Evolutionary conservation across 495 filamentous ascomycete species (phyloP).

Genomic region (Mycothermus thermophilus): DNA sequence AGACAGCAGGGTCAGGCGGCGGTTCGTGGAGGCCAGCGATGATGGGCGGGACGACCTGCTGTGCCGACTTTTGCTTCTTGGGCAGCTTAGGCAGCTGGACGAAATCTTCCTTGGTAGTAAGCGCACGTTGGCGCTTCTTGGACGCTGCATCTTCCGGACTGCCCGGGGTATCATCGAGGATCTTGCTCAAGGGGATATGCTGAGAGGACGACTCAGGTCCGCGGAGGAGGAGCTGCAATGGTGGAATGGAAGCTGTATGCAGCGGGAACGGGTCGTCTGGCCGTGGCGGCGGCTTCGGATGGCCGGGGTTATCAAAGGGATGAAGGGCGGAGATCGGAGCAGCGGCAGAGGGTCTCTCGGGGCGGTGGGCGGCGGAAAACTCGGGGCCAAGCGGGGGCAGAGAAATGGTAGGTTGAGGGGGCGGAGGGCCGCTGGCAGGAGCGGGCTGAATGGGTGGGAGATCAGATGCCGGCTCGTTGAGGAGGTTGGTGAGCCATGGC

Average conservation of each 20-base stretch:
- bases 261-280: slow-evolving; percentile 2
- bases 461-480: slow-evolving; percentile 35
- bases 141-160: slow-evolving; percentile 19
- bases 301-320: slow-evolving; percentile 19
- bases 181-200: slow-evolving; percentile 32
- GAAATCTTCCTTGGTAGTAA: slow-evolving; percentile 38
- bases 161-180: slow-evolving; percentile 29
- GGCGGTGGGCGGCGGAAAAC: slow-evolving; percentile 23
- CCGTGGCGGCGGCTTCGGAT: slow-evolving; percentile 3
- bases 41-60: slow-evolving; percentile 44
- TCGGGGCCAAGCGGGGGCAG: slow-evolving; percentile 35
- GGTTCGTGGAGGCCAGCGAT: slow-evolving; percentile 65
- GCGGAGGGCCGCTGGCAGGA: slow-evolving; percentile 18
- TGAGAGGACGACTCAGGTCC: slow-evolving; percentile 18
- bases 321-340: slow-evolving; percentile 25
- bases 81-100: slow-evolving; percentile 42
- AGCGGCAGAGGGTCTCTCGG: slow-evolving; percentile 20
- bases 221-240: slow-evolving; percentile 18
- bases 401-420: slow-evolving; percentile 20
- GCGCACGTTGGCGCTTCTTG: slow-evolving; percentile 33
- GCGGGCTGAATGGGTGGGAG: slow-evolving; percentile 32
- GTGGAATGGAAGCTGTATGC: slow-evolving; percentile 8
- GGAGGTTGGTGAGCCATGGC: slow-evolving; percentile 43
- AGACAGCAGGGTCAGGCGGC: slow-evolving; percentile 56
- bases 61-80: slow-evolving; percentile 41